Evolutionary conservation across 2,329 filamentous ascomycete species (phyloP), one percentile per base, ranked within the genome.

Genomic region (Ophiostoma ulmi): DNA sequence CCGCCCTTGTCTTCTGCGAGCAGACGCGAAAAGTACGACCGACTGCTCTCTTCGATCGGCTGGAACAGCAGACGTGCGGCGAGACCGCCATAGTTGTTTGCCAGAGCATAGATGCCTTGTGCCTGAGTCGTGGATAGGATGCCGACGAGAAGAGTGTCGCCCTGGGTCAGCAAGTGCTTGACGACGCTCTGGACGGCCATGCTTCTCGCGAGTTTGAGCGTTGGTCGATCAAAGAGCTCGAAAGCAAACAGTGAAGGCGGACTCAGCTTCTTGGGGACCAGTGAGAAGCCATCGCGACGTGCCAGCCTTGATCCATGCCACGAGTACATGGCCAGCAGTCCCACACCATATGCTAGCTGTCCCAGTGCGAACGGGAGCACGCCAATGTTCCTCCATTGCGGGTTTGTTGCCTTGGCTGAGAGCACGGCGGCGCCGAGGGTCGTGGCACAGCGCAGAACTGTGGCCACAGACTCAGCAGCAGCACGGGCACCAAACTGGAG

Each of bases 81-180:
- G 0, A 99, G 86, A 2, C 94, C 92, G 31, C 95, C 95, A 78
- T 95, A 99, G 79, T 98, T 99, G 76, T 93, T 93, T 69, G 94
- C 95, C 5, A 99, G 85, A 0, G 94, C 93, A 77, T 98, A 99
- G 48, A 93, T 89, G 17, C 95, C 95, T 81, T 98, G 95, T 5
- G 94, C 91, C 61, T 88, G 84, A 1, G 95, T 86, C 0, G 89
- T 88, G 7, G 94, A 90, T 71, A 98, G 84, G 14, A 89, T 81
- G 20, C 91, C 90, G 73, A 99, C 90, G 68, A 98, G 88, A 75
- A 98, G 87, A 1, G 93, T 93, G 80, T 99, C 95, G 72, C 94
- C 95, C 80, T 98, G 93, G 0, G 95, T 98, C 69, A 99, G 86
- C 69, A 98, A 78, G 78, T 98, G 94, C 80, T 99, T 99, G 76